Evolutionary conservation across 129 eudicot species (phyloP).

Genomic region (Artemisia annua): DNA sequence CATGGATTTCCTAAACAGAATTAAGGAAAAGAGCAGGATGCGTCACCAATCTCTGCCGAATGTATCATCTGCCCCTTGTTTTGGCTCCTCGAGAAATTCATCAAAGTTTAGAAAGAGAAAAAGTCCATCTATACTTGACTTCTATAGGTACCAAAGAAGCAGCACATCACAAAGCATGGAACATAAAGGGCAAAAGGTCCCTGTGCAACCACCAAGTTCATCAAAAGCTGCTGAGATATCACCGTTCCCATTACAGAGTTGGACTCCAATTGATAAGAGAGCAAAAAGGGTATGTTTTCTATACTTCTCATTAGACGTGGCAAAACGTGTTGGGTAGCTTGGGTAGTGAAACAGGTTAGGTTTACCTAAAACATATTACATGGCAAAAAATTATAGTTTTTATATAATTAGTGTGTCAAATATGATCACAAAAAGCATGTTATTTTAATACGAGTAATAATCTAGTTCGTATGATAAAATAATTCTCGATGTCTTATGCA

Average conservation of each 20-base stretch:
- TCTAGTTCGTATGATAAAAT: background rate
- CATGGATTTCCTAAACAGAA: conserved; percentile 76
- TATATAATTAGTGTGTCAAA: background rate
- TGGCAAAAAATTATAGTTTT: no score
- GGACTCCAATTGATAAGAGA: conserved; percentile 85
- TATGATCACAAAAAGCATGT: background rate
- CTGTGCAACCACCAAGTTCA: conserved; percentile 41
- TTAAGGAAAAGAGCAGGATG: conserved; percentile 75
- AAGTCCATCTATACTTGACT: conserved; percentile 86
- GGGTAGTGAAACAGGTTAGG: background rate
- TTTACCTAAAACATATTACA: background rate
- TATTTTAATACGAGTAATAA: background rate
- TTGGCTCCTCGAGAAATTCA: conserved; percentile 44
- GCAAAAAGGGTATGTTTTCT: conserved; percentile 64
- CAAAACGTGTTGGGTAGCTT: background rate
- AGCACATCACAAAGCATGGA: conserved; percentile 41
- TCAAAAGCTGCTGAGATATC: conserved; percentile 47
- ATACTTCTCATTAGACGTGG: conserved; percentile 2
- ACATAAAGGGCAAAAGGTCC: conserved; percentile 50
- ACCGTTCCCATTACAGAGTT: conserved; percentile 31
- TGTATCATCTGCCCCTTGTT: conserved; percentile 53
- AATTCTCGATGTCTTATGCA: background rate
- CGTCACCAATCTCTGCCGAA: conserved; percentile 66
- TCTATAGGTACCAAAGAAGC: conserved; percentile 60
- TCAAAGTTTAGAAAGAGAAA: conserved; percentile 68